Evolutionary conservation across 257 asterid species (phyloP).

Genomic region (Ophiorrhiza pumila): DNA sequence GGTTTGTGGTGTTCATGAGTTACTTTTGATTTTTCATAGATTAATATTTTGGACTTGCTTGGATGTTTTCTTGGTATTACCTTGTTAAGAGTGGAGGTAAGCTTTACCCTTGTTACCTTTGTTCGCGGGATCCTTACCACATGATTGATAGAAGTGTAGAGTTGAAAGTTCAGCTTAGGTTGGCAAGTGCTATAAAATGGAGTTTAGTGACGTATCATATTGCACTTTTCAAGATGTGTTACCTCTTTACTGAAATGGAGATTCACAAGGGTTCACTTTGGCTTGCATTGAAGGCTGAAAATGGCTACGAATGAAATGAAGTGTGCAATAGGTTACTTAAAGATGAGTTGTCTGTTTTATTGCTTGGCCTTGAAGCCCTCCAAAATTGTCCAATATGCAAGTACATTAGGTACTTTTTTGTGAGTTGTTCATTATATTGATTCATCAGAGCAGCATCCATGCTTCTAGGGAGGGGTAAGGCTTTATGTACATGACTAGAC

Average conservation of each 20-base stretch:
- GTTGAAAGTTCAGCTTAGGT: background rate
- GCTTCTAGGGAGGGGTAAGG: background rate
- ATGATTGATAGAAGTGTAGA: background rate
- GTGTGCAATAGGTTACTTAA: background rate
- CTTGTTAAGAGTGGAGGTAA: background rate
- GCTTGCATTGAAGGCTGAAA: background rate
- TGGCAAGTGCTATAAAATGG: background rate
- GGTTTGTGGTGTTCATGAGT: constrained; percentile 38
- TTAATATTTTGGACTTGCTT: constrained; percentile 8
- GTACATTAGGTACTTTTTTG: background rate
- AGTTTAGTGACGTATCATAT: background rate
- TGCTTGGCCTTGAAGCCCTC: background rate
- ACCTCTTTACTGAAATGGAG: background rate
- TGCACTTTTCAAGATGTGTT: background rate
- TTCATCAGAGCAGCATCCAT: background rate
- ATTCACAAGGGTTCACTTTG: background rate
- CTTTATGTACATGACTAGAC: background rate
- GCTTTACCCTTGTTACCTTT: background rate
- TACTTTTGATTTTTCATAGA: constrained; percentile 13
- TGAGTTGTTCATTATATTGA: background rate
- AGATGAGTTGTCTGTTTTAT: background rate
- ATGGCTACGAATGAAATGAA: background rate
- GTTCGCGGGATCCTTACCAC: background rate
- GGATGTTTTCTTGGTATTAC: background rate
- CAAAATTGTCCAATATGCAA: background rate